Evolutionary conservation across 257 asterid species (phyloP), one percentile per base, ranked within the genome.

Genomic region (Eustoma russellianum): DNA sequence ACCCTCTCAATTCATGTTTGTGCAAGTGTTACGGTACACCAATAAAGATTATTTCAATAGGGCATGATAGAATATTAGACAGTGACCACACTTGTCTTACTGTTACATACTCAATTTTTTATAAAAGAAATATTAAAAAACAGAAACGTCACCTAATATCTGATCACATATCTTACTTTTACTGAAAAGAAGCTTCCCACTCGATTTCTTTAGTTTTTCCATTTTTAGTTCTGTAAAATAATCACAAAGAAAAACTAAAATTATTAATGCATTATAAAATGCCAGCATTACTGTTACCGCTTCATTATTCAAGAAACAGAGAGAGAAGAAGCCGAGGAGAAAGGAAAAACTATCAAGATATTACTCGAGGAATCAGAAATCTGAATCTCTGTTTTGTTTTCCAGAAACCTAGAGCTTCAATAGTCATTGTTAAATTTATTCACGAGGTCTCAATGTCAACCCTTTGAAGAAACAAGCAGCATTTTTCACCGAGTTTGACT

Each of bases 141-240:
- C 30, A 55, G 53, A 70, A 46, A 53, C 66, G 62, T 70, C 74
- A 80, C 83, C 80, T 69, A 83, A 73, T 69, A 59, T 75, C 75
- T 71, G 75, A 70, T 66, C 63, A 69, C 53, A 66, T 46, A 71
- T 76, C 82, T 74, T 63, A 55, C 33, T 66, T 66, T 60, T 71
- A 64, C 70, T 60, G 59, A 38, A 7, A 59, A 61, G 79, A 83
- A 83, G 80, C 79, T 78, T 72, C 81, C 66, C 70, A 53, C 46
- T 45, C 17, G 34, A 70, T 63, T 64, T 18, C 16, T 5, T 17
- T 12, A 6, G 19, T n/a, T 52, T 66, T 64, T 57, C 38, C 49
- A 61, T 13, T 46, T 49, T 46, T 13, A 50, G 41, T 46, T 48
- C 55, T 24, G 30, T 24, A 24, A 24, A 24, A 24, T 24, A 24